Percentiles rank a stretch among this genome's conserved stretches.
Evolutionary conservation across 2,329 filamentous ascomycete species (phyloP).

Genomic region (Incumbomyces delicatus): DNA sequence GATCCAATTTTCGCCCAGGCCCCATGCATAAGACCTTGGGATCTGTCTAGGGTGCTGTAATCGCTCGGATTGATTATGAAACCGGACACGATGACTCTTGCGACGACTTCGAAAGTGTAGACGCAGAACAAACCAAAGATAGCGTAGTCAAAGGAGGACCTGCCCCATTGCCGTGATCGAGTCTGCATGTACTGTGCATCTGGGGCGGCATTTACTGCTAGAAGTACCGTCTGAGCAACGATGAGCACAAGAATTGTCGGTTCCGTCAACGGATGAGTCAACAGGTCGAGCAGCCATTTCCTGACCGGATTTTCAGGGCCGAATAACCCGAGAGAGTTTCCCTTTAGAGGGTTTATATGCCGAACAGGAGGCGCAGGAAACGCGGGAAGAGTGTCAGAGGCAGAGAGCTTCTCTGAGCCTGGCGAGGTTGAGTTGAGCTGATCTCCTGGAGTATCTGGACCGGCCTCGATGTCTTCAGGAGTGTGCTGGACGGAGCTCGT

Average conservation of each 20-base stretch:
- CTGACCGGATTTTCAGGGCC: slow-evolving; percentile 66
- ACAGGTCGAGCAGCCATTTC: slow-evolving; percentile 64
- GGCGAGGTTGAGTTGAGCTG: background rate
- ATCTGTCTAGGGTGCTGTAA: slow-evolving; percentile 81
- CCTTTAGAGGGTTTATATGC: slow-evolving; percentile 64
- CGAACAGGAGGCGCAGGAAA: slow-evolving; percentile 7
- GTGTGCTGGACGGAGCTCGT: slow-evolving; percentile 8
- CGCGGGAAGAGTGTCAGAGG: slow-evolving; percentile 16
- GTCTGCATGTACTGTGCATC: slow-evolving; percentile 56
- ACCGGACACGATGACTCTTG: slow-evolving; percentile 84
- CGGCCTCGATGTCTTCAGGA: slow-evolving; percentile 6
- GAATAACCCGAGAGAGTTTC: slow-evolving; percentile 78
- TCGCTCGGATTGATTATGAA: slow-evolving; percentile 83
- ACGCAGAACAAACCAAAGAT: slow-evolving; percentile 76
- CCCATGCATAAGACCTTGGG: slow-evolving; percentile 62
- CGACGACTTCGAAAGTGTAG: slow-evolving; percentile 76
- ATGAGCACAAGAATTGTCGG: slow-evolving; percentile 80
- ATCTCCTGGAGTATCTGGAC: slow-evolving; percentile 6
- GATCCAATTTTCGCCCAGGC: slow-evolving; percentile 65
- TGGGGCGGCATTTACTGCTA: slow-evolving; percentile 67
- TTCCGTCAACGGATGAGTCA: slow-evolving; percentile 80
- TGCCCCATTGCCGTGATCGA: slow-evolving; percentile 57
- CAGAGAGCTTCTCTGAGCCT: slow-evolving; percentile 21
- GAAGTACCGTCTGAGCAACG: slow-evolving; percentile 74
- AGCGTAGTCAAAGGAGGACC: slow-evolving; percentile 59